Percentiles rank a stretch among this genome's conserved stretches.
phyloP scores from a whole-genome alignment of 2,329 filamentous ascomycete species.

The Ophiostoma pallidulum region DNA sequence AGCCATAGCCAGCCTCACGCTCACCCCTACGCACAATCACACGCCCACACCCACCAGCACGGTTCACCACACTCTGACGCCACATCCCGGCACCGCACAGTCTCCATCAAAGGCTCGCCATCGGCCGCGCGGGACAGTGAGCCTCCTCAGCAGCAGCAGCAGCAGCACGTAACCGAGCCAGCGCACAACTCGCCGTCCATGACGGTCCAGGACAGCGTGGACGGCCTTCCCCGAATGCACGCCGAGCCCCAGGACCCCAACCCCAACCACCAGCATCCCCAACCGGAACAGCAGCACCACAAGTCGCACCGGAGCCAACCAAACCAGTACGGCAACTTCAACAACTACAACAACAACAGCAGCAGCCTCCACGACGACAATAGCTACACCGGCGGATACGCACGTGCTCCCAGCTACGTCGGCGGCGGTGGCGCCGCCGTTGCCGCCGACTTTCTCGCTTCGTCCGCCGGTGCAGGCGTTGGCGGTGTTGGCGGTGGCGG shows the following conservation, averaged over 20 bases:
- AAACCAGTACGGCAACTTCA: background rate
- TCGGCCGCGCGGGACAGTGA: background rate
- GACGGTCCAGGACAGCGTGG: background rate
- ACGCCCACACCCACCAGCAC: background rate
- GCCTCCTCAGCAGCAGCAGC: background rate
- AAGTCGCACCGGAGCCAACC: too few species aligned
- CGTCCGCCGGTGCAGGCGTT: background rate
- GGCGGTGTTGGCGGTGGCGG: background rate
- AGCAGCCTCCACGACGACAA: conserved; percentile 1
- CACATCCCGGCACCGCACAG: background rate
- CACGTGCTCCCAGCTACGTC: too few species aligned
- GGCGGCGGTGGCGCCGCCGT: background rate
- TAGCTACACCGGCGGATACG: background rate
- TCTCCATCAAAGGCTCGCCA: background rate
- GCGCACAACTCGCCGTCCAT: background rate
- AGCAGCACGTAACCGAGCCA: background rate
- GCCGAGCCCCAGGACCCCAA: too few species aligned
- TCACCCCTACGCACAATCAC: background rate
- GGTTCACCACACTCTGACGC: conserved; percentile 4
- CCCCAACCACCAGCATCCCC: background rate
- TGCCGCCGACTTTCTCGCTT: background rate
- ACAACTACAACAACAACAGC: background rate
- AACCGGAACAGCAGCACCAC: background rate
- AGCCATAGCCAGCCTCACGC: background rate
- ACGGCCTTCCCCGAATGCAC: too few species aligned